Percentiles rank a stretch among this genome's conserved stretches.
phyloP scores from a whole-genome alignment of 73 alveolate species.

The Paramecium biaurelia region DNA sequence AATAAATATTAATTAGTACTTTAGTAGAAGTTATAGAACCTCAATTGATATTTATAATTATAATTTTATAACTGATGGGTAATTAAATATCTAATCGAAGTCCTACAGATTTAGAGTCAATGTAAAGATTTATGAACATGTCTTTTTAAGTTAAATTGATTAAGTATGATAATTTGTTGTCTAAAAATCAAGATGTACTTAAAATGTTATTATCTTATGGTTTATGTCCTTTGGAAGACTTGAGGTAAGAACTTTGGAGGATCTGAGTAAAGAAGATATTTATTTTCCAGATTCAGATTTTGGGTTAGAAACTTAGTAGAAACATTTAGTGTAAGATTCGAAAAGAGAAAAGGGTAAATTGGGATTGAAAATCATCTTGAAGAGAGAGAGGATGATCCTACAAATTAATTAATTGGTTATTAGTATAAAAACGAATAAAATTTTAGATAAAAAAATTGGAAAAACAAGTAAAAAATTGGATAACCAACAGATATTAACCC shows the following conservation, averaged over 20 bases:
- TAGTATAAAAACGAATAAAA: neutral
- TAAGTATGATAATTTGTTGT: neutral
- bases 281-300: constrained; percentile 80
- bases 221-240: constrained; percentile 74
- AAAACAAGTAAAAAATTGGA: constrained; percentile 47
- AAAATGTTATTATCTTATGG: constrained; percentile 74
- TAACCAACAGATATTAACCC: constrained; percentile 88
- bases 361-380: constrained; percentile 69
- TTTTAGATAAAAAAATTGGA: neutral
- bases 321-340: constrained; percentile 29
- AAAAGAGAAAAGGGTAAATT: constrained; percentile 59
- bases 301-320: constrained; percentile 68
- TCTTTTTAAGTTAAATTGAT: constrained; percentile 16
- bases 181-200: constrained; percentile 86
- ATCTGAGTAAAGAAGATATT: constrained; percentile 62
- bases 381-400: constrained; percentile 65
- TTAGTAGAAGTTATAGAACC: neutral
- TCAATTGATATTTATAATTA: neutral
- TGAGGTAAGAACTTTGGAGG: constrained; percentile 82
- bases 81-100: neutral
- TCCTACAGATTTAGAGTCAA: neutral
- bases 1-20: constrained; percentile 15
- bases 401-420: neutral
- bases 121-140: neutral
- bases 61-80: constrained; percentile 40